Conservation (phyloP, 2,329 filamentous ascomycete genomes). For the Blumeriella jaapii region DNA sequence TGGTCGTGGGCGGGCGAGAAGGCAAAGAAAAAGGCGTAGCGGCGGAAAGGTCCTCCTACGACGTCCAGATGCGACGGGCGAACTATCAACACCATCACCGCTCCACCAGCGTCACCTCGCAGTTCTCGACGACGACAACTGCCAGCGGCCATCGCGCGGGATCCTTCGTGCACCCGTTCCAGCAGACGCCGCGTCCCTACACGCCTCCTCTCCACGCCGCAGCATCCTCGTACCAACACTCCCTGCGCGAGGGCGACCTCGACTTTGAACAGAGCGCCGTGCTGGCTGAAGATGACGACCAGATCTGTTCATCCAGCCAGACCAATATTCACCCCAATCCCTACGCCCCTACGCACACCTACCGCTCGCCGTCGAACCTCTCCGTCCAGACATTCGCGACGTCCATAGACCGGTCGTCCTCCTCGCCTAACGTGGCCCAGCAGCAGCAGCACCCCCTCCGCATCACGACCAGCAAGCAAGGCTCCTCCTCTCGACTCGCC, state of each 20-base stretch:
- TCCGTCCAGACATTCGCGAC: conserved; percentile 16
- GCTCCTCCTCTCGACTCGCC: conserved; percentile 19
- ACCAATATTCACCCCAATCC: conserved; percentile 8
- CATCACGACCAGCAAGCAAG: conserved; percentile 22
- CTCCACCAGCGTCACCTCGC: conserved; percentile 43
- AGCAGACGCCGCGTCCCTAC: conserved; percentile 49
- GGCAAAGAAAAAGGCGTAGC: too few relatives aligned
- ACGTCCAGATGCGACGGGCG: conserved; percentile 20
- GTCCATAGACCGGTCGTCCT: conserved; percentile 13
- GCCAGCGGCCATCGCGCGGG: conserved; percentile 33
- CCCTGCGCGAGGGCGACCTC: conserved; percentile 40
- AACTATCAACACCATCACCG: conserved; percentile 44
- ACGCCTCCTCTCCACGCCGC: conserved; percentile 38
- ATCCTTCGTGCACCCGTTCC: conserved; percentile 51
- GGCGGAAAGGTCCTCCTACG: conserved; percentile 20
- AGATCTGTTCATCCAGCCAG: conserved; percentile 13
- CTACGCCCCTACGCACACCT: too few relatives aligned
- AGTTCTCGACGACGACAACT: conserved; percentile 43
- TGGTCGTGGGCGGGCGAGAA: background rate
- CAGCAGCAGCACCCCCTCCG: conserved; percentile 13
- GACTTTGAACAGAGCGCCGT: conserved; percentile 27
- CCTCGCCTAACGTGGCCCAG: conserved; percentile 13
- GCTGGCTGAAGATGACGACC: conserved; percentile 25
- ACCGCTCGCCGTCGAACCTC: conserved; percentile 21
- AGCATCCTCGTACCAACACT: conserved; percentile 40